phyloP scores from a whole-genome alignment of 352 stramenopile genomes.

The Bremia lactucae region DNA sequence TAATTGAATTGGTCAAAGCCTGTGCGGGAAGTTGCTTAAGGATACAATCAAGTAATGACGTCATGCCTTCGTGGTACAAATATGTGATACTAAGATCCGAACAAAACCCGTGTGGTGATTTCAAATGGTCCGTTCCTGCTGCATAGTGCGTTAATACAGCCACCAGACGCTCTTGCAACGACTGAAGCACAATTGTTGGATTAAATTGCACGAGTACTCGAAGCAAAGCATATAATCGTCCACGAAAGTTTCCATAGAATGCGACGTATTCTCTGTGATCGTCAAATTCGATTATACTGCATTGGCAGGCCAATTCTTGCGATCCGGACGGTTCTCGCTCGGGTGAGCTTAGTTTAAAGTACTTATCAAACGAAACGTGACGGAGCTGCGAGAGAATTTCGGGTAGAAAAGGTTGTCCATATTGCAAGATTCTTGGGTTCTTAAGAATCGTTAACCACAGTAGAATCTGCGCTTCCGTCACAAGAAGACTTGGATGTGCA shows the following conservation, averaged over 20 bases:
- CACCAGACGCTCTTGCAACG: slow-evolving; percentile 43
- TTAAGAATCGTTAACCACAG: slow-evolving; percentile 68
- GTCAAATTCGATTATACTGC: slow-evolving; percentile 58
- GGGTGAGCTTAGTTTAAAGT: slow-evolving; percentile 65
- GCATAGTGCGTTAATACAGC: slow-evolving; percentile 45
- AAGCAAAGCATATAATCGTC: slow-evolving; percentile 66
- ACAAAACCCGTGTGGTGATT: slow-evolving; percentile 29
- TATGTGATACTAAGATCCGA: slow-evolving; percentile 54
- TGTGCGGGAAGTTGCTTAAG: slow-evolving; percentile 54
- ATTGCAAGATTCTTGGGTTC: slow-evolving; percentile 47
- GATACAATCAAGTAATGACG: slow-evolving; percentile 57
- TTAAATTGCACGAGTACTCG: slow-evolving; percentile 54
- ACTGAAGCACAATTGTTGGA: slow-evolving; percentile 33
- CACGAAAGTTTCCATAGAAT: slow-evolving; percentile 74
- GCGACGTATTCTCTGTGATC: slow-evolving; percentile 58
- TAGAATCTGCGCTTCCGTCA: slow-evolving; percentile 63
- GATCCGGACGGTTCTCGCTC: slow-evolving; percentile 32
- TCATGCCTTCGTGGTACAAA: slow-evolving; percentile 69
- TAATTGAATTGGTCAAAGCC: slow-evolving; percentile 30
- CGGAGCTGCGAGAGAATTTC: slow-evolving; percentile 38
- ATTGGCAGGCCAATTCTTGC: slow-evolving; percentile 25
- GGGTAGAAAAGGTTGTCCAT: slow-evolving; percentile 24
- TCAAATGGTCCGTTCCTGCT: slow-evolving; percentile 41
- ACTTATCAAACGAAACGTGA: slow-evolving; percentile 63
- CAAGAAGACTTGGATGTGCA: slow-evolving; percentile 48